These are phyloP conservation scores for Fusarium poae DNA, from an alignment of 2,329 filamentous ascomycete species.

Conservation along the genomic window DNA sequence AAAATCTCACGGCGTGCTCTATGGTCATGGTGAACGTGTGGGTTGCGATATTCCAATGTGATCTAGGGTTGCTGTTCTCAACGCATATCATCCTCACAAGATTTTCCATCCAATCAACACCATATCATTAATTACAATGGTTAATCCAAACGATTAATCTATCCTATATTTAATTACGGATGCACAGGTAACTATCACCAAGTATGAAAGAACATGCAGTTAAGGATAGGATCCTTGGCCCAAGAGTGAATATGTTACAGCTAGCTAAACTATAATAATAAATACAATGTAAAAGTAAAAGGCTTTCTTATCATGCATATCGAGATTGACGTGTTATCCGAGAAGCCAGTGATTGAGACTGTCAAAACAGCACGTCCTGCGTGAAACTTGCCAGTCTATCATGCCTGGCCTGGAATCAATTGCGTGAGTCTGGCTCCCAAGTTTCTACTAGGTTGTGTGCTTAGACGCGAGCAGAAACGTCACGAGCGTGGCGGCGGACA, in stretches of 20 bases:
- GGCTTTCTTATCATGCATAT: constrained; percentile 1
- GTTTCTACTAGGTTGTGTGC: not conserved
- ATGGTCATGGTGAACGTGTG: too few species aligned
- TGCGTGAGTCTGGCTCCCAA: not conserved
- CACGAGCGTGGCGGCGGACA: constrained; percentile 20
- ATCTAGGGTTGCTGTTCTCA: too few species aligned
- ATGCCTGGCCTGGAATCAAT: constrained; percentile 6
- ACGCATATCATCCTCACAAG: too few species aligned
- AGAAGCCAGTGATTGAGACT: not conserved
- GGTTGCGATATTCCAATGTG: too few species aligned
- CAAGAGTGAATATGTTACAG: not conserved
- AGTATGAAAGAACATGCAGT: not conserved
- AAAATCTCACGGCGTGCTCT: too few species aligned
- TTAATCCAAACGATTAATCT: too few species aligned
- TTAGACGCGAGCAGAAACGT: not conserved
- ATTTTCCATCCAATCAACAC: too few species aligned
- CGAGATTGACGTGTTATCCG: not conserved
- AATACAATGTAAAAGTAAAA: not conserved
- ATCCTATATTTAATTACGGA: not conserved
- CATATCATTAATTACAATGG: too few species aligned
- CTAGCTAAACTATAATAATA: constrained; percentile 5
- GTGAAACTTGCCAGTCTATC: constrained; percentile 16
- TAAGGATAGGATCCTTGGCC: not conserved
- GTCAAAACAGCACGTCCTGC: constrained; percentile 22
- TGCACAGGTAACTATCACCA: not conserved